Base-by-base conservation (phyloP, 352 stramenopile species). In the Pythium grandisporangium region DNA sequence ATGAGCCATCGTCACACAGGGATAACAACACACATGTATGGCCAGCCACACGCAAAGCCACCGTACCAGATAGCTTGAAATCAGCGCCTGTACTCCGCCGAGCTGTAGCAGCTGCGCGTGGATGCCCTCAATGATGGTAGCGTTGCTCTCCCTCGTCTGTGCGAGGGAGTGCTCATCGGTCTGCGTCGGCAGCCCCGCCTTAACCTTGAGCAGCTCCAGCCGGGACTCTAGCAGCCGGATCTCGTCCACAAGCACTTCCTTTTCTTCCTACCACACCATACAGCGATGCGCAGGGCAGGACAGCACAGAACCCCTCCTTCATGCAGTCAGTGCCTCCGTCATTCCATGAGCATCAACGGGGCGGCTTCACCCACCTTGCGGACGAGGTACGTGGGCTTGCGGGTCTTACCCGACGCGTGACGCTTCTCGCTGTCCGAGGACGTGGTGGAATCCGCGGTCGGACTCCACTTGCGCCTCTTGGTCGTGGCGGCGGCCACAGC, bases 221-320 rank as follows among this genome's bases (percentile, higher is more conserved):
- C 45, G 51, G 2, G 51, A 37, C 21, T 53, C 44, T 6, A 58
- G 33, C 17, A 58, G 20, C 7, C 45, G 43, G 21, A 58, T 45
- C 38, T 58, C 51, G 6, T 53, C 44, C 10, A 22, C 19, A 3
- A 58, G 44, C 19, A 37, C 8, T 20, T 58, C 38, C 30, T 44
- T 49, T 33, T 58, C 50, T 39, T 58, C 50, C 41, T 52, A 34
- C 24, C 6, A 5, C n/a, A 39, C 4, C 35, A 27, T 26, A n/a
- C n/a, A n/a, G n/a, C n/a, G n/a, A n/a, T n/a, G n/a, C n/a, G n/a
- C n/a, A n/a, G n/a, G n/a, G n/a, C n/a, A n/a, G n/a, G n/a, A n/a
- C n/a, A n/a, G n/a, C n/a, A n/a, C n/a, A n/a, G n/a, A n/a, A n/a
- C n/a, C n/a, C n/a, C n/a, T n/a, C n/a, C n/a, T n/a, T n/a, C n/a